Conservation (phyloP, 2,329 filamentous ascomycete species). For the Zasmidium citrigriseum region DNA sequence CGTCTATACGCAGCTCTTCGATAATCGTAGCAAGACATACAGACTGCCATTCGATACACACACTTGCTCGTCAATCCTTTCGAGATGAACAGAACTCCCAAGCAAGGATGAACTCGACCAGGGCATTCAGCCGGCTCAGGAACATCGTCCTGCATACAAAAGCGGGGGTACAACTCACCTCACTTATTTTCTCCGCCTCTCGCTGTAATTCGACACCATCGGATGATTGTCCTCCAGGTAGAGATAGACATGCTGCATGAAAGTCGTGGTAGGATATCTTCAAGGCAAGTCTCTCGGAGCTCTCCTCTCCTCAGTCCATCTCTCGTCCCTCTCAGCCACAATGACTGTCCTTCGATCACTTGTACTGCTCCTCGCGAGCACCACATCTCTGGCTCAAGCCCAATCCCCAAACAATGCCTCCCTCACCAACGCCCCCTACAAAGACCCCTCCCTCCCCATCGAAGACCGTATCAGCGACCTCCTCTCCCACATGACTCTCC, state of each 20-base stretch:
- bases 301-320: background rate
- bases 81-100: background rate
- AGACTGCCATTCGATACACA: too few species aligned
- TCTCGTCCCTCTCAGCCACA: background rate
- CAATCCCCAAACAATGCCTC: background rate
- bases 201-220: background rate
- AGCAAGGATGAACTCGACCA: background rate
- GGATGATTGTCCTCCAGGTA: background rate
- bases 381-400: background rate
- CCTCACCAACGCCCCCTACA: conserved; percentile 39
- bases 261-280: background rate
- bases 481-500: conserved; percentile 70
- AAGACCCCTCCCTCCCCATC: conserved; percentile 62
- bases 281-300: background rate
- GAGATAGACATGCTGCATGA: background rate
- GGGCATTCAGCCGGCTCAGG: background rate
- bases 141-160: background rate
- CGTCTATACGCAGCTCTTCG: too few species aligned
- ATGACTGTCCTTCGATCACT: background rate
- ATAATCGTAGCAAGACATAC: too few species aligned
- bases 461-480: conserved; percentile 68
- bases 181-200: background rate
- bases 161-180: background rate
- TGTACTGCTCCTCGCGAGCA: background rate
- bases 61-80: too few species aligned